phyloP scores from a whole-genome alignment of 192 early-diverging fungal genomes.

The Coemansia sp. region DNA sequence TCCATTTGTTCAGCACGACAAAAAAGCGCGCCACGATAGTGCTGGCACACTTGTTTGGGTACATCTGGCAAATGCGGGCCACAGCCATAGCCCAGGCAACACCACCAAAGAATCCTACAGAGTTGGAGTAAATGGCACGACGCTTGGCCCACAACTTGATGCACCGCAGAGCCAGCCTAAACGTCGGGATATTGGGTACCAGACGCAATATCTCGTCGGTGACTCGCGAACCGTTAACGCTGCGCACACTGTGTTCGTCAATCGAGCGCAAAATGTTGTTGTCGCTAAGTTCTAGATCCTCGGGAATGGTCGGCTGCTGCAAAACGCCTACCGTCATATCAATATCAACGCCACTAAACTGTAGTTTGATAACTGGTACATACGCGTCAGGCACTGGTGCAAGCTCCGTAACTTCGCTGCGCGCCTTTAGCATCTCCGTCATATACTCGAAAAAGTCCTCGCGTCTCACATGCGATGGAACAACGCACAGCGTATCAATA shows the following conservation, averaged over 20 bases:
- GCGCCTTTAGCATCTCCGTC: constrained; percentile 78
- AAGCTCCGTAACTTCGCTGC: constrained; percentile 83
- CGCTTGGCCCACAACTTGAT: constrained; percentile 97
- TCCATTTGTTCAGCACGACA: constrained; percentile 82
- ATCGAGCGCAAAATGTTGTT: constrained; percentile 82
- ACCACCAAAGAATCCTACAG: constrained; percentile 97
- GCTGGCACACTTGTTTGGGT: constrained; percentile 89
- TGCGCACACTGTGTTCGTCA: constrained; percentile 84
- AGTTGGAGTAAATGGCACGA: constrained; percentile 92
- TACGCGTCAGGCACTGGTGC: constrained; percentile 85
- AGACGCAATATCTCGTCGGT: constrained; percentile 94
- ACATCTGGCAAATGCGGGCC: constrained; percentile 92
- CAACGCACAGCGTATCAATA: constrained; percentile 98
- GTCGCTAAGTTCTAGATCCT: constrained; percentile 83
- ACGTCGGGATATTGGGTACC: constrained; percentile 86
- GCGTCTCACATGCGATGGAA: constrained; percentile 81
- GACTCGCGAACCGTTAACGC: constrained; percentile 93
- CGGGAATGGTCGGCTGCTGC: constrained; percentile 70
- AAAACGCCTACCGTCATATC: constrained; percentile 92
- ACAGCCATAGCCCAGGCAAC: constrained; percentile 98
- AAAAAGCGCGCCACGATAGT: constrained; percentile 89
- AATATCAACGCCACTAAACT: constrained; percentile 87
- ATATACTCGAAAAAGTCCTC: constrained; percentile 93
- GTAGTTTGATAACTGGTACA: constrained; percentile 94
- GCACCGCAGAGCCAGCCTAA: constrained; percentile 87